phyloP scores from a whole-genome alignment of 2,329 filamentous ascomycete genomes.

The Dactylellina leptospora region DNA sequence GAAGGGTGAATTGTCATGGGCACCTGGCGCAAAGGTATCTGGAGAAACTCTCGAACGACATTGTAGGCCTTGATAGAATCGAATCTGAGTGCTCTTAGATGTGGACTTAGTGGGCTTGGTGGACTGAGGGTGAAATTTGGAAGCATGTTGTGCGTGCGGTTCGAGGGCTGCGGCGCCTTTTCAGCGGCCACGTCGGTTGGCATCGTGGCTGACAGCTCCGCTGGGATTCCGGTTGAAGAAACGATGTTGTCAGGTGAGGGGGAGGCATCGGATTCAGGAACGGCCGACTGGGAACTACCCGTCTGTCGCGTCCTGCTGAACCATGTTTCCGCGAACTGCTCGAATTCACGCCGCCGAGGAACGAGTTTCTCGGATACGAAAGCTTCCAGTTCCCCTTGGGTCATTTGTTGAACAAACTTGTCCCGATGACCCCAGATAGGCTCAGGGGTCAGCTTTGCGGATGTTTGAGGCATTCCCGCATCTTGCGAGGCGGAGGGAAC shows the following conservation, averaged over 20 bases:
- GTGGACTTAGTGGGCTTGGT: not conserved
- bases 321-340: constrained; percentile 44
- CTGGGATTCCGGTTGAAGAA: not conserved
- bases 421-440: constrained; percentile 55
- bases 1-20: constrained; percentile 56
- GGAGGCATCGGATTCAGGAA: not conserved
- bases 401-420: constrained; percentile 55
- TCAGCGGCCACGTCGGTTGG: not conserved
- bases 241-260: not conserved
- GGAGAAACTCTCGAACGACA: constrained; percentile 54
- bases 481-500: not conserved
- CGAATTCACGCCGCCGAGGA: constrained; percentile 54
- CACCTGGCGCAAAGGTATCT: constrained; percentile 52
- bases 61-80: constrained; percentile 51
- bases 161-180: not conserved
- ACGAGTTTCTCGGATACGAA: constrained; percentile 54
- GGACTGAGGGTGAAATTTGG: constrained; percentile 15
- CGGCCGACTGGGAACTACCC: too few relatives aligned
- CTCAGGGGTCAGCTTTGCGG: not conserved
- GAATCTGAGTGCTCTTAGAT: constrained; percentile 13
- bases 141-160: not conserved
- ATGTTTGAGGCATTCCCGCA: constrained; percentile 2
- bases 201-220: not conserved
- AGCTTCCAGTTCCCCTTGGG: constrained; percentile 52
- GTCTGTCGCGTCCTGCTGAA: not conserved